phyloP scores from a whole-genome alignment of 352 stramenopile species.

The Globisporangium polare region DNA sequence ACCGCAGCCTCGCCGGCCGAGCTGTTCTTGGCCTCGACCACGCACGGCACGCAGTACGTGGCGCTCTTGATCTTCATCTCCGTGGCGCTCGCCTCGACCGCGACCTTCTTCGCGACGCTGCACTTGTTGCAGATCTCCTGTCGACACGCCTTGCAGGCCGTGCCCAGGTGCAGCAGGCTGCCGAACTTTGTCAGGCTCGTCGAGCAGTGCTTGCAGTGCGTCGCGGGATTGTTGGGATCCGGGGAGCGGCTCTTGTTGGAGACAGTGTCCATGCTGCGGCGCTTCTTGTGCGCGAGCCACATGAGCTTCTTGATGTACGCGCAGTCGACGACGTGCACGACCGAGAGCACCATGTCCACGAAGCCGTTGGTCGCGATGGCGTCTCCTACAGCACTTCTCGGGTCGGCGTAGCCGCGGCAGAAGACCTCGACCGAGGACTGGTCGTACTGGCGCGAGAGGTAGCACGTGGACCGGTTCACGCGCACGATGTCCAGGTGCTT shows the following conservation, averaged over 20 bases:
- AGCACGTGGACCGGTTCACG: constrained; percentile 11
- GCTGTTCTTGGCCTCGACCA: constrained; percentile 29
- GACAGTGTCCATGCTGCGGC: constrained; percentile 19
- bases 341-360: neutral
- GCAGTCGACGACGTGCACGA: constrained; percentile 10
- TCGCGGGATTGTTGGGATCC: neutral
- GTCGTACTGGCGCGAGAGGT: neutral
- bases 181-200: constrained; percentile 26
- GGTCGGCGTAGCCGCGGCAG: constrained; percentile 1
- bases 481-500: constrained; percentile 34
- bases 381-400: neutral
- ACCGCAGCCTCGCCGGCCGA: constrained; percentile 35
- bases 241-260: constrained; percentile 6
- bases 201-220: constrained; percentile 19
- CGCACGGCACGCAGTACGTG: constrained; percentile 39
- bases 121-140: constrained; percentile 24
- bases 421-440: constrained; percentile 10
- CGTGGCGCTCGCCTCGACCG: constrained; percentile 21
- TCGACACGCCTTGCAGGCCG: constrained; percentile 29
- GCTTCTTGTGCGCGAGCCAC: constrained; percentile 6
- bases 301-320: constrained; percentile 12
- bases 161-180: constrained; percentile 23
- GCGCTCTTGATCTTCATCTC: constrained; percentile 24
- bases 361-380: neutral
- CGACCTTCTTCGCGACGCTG: constrained; percentile 41